Evolutionary conservation across 2,329 filamentous ascomycete genomes (phyloP).

Genomic region (Ambrosiella beaveri): DNA sequence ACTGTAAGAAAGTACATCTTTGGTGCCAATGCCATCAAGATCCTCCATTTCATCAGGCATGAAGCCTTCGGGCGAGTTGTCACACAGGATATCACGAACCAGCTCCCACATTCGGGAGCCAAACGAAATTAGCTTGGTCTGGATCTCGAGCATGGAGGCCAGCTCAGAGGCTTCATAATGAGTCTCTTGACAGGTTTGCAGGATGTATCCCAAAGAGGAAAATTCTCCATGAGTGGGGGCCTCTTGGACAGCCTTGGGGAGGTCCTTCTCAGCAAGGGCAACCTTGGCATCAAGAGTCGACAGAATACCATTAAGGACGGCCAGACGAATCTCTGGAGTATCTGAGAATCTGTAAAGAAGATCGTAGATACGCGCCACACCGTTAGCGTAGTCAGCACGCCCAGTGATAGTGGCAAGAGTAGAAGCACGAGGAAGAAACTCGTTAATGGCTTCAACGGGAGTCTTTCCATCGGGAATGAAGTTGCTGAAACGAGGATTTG

Average conservation of each 20-base stretch:
- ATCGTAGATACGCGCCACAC: slow-evolving; percentile 61
- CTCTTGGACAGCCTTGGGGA: slow-evolving; percentile 48
- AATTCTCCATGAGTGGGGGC: slow-evolving; percentile 54
- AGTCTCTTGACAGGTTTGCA: slow-evolving; percentile 13
- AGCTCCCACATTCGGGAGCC: slow-evolving; percentile 59
- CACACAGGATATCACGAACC: slow-evolving; percentile 65
- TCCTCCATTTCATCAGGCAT: slow-evolving; percentile 61
- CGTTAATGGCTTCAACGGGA: slow-evolving; percentile 21
- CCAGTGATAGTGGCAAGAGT: slow-evolving; percentile 50
- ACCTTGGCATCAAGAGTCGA: slow-evolving; percentile 48
- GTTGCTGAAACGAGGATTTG: slow-evolving; percentile 20
- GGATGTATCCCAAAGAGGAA: slow-evolving; percentile 35
- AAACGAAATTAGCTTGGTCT: slow-evolving; percentile 24
- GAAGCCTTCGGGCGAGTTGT: slow-evolving; percentile 87
- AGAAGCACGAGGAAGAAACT: slow-evolving; percentile 36
- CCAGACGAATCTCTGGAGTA: slow-evolving; percentile 25
- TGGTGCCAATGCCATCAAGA: slow-evolving; percentile 56
- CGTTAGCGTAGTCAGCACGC: slow-evolving; percentile 82
- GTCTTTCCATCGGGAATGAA: slow-evolving; percentile 7
- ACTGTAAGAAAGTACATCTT: slow-evolving; percentile 83
- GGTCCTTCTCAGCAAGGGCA: slow-evolving; percentile 40
- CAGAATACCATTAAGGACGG: slow-evolving; percentile 41
- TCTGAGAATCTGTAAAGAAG: slow-evolving; percentile 45
- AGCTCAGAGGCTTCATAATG: slow-evolving; percentile 8
- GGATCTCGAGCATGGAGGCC: slow-evolving; percentile 9